A percentile compares a stretch with the other conserved stretches of the same genome.
These are phyloP conservation scores for Pythium angustatum DNA, from an alignment of 352 stramenopile genomes.

Conservation along the genomic window DNA sequence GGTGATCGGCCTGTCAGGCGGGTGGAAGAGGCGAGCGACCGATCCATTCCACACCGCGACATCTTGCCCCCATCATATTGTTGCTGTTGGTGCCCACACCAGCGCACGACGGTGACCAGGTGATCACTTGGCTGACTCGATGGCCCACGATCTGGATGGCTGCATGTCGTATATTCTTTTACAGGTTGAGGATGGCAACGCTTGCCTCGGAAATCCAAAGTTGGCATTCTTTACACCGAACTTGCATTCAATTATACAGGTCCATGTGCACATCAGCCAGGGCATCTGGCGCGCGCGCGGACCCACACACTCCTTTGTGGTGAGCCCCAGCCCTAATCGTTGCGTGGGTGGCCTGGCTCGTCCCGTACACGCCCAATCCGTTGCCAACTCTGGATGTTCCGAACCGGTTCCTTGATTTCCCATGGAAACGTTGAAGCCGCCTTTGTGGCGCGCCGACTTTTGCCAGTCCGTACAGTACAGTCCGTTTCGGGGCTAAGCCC, in stretches of 20 bases:
- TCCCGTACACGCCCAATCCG: too few relatives aligned
- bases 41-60: not conserved
- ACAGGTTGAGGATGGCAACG: not conserved
- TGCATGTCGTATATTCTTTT: slow-evolving; percentile 13
- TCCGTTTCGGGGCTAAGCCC: too few relatives aligned
- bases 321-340: slow-evolving; percentile 24
- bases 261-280: not conserved
- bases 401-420: slow-evolving; percentile 16
- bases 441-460: slow-evolving; percentile 10
- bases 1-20: not conserved
- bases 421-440: slow-evolving; percentile 20
- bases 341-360: not conserved
- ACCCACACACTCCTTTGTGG: slow-evolving; percentile 26
- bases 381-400: slow-evolving; percentile 5
- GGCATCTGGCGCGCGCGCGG: not conserved
- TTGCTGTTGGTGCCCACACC: not conserved
- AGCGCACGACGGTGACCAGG: slow-evolving; percentile 1
- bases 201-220: not conserved
- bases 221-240: not conserved
- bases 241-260: slow-evolving; percentile 12
- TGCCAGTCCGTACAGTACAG: too few relatives aligned
- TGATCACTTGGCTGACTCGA: slow-evolving; percentile 2
- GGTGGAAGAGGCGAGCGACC: not conserved
- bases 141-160: slow-evolving; percentile 12
- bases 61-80: not conserved